Conservation (phyloP, 306 rosid genomes). For the Inga oerstediana region DNA sequence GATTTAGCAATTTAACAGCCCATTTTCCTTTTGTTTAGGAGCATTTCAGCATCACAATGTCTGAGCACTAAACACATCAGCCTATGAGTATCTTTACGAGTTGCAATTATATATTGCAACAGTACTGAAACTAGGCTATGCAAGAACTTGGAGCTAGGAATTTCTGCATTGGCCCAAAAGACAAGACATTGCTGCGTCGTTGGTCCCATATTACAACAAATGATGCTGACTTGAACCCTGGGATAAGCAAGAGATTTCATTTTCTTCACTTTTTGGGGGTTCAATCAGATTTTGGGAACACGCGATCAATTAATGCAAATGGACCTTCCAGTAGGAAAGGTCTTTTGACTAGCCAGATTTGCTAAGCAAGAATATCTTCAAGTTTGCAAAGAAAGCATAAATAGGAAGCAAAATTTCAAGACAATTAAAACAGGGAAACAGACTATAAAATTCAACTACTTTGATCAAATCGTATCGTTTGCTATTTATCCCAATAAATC, state of each 20-base stretch:
- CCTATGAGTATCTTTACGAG: neutral
- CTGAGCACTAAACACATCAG: neutral
- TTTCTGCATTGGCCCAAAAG: neutral
- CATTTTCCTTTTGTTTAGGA: neutral
- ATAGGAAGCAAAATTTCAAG: neutral
- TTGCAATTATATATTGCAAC: neutral
- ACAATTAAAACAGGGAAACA: neutral
- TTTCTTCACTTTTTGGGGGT: neutral
- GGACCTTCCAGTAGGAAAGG: neutral
- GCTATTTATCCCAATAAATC: neutral
- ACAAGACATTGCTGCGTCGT: neutral
- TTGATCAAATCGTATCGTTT: neutral
- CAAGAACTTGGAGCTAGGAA: neutral
- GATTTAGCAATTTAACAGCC: neutral
- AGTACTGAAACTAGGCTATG: neutral
- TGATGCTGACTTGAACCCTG: neutral
- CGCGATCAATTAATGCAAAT: neutral
- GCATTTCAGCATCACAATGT: slow-evolving; percentile 9
- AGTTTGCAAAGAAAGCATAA: neutral
- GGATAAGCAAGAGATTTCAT: neutral
- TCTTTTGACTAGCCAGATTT: neutral
- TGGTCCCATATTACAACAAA: neutral
- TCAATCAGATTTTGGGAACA: neutral
- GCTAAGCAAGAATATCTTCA: neutral
- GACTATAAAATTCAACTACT: neutral